Conservation (phyloP, 2,329 filamentous ascomycete genomes). For the Venturia oleaginea region DNA sequence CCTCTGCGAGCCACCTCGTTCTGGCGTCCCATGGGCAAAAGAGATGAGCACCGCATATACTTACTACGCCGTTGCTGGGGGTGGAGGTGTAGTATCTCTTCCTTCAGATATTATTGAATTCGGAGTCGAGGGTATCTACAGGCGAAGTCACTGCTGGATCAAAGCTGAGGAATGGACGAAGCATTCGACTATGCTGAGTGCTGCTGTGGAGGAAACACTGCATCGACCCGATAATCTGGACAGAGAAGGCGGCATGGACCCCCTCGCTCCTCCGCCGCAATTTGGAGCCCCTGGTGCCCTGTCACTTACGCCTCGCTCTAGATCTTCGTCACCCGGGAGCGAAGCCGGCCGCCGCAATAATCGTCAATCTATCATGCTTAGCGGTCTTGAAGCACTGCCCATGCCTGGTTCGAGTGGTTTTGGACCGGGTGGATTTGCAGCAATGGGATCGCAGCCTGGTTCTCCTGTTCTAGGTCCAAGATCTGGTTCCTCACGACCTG, state of each 20-base stretch:
- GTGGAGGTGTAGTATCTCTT: conserved; percentile 50
- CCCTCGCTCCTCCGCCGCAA: background rate
- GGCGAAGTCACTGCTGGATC: conserved; percentile 60
- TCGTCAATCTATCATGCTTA: conserved; percentile 35
- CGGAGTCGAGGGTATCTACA: conserved; percentile 58
- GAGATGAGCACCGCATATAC: conserved; percentile 43
- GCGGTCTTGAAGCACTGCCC: conserved; percentile 39
- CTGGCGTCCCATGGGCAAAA: conserved; percentile 60
- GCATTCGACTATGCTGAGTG: conserved; percentile 24
- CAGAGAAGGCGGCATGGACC: background rate
- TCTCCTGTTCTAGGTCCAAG: conserved; percentile 17
- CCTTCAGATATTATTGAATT: conserved; percentile 57
- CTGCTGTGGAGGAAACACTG: conserved; percentile 11
- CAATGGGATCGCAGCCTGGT: conserved; percentile 4
- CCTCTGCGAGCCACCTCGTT: conserved; percentile 65
- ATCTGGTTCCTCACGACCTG: conserved; percentile 22
- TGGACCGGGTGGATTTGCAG: conserved; percentile 25
- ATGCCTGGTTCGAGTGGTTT: conserved; percentile 31
- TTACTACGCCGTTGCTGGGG: conserved; percentile 67
- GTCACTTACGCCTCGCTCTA: background rate
- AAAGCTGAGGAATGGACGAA: conserved; percentile 53
- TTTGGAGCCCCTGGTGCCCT: background rate
- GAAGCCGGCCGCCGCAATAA: conserved; percentile 22
- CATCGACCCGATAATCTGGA: background rate
- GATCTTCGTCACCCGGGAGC: background rate